These are phyloP conservation scores for Hymenoscyphus infarciens DNA, from an alignment of 2,329 filamentous ascomycete species.

Conservation along the genomic window DNA sequence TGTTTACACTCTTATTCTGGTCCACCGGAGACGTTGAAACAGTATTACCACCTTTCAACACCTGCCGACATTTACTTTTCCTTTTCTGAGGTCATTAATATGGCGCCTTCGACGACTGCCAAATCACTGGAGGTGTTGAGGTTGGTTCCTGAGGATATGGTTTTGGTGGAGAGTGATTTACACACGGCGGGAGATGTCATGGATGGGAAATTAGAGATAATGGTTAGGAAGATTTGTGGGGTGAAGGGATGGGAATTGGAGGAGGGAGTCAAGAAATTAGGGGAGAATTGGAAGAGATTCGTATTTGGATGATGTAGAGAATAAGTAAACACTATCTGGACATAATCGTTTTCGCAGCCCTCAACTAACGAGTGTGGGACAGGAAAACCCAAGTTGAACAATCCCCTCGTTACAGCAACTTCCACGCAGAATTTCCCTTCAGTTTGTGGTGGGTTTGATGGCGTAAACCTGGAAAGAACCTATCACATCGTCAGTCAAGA, in stretches of 20 bases:
- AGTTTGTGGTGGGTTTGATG: slow-evolving; percentile 36
- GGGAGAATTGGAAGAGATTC: slow-evolving; percentile 74
- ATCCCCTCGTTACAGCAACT: no score
- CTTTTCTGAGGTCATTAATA: slow-evolving; percentile 81
- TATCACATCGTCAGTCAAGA: slow-evolving; percentile 20
- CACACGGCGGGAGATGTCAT: slow-evolving; percentile 78
- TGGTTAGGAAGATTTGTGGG: slow-evolving; percentile 71
- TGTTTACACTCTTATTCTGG: slow-evolving; percentile 95
- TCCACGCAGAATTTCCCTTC: neutral
- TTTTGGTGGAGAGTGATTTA: slow-evolving; percentile 88
- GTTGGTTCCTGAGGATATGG: slow-evolving; percentile 69
- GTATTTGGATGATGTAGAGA: slow-evolving; percentile 29
- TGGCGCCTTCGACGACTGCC: slow-evolving; percentile 50
- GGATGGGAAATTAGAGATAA: slow-evolving; percentile 72
- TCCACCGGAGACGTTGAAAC: slow-evolving; percentile 66
- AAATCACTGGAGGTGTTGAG: slow-evolving; percentile 58
- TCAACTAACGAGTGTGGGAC: neutral
- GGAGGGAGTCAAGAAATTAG: slow-evolving; percentile 65
- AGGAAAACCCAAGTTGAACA: no score
- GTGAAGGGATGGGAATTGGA: slow-evolving; percentile 75
- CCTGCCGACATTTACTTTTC: slow-evolving; percentile 82
- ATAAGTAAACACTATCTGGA: neutral
- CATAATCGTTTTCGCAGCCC: neutral
- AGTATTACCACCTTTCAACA: slow-evolving; percentile 70
- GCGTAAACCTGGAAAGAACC: slow-evolving; percentile 50